These are phyloP conservation scores for Saccharum spontaneum DNA, from an alignment of 176 grass and related monocot genomes.

Conservation along the genomic window DNA sequence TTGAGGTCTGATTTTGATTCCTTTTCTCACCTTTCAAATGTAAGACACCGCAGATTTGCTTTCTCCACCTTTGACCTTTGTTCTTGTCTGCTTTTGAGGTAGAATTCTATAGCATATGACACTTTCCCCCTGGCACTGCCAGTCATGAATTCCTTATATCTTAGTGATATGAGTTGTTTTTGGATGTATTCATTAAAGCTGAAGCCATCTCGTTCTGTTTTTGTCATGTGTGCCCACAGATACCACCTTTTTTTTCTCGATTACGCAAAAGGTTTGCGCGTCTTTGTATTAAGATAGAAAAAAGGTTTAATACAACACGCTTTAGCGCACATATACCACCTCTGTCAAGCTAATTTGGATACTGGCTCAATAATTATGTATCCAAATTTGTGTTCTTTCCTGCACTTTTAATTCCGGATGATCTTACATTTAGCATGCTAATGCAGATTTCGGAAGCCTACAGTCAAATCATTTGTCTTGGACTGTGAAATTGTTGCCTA, in stretches of 20 bases:
- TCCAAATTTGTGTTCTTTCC: background rate
- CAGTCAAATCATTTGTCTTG: slow-evolving; percentile 47
- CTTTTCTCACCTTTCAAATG: background rate
- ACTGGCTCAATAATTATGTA: background rate
- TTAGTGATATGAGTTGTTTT: background rate
- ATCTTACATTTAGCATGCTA: slow-evolving; percentile 38
- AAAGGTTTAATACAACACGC: too few relatives aligned
- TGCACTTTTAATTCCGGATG: background rate
- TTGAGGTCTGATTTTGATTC: background rate
- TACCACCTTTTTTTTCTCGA: too few relatives aligned
- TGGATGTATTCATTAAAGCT: background rate
- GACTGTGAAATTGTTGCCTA: background rate
- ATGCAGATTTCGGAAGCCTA: slow-evolving; percentile 84
- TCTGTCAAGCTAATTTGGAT: slow-evolving; percentile 10
- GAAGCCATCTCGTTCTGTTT: background rate
- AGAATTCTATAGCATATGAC: background rate
- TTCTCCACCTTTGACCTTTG: background rate
- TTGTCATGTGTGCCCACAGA: background rate
- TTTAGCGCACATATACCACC: background rate
- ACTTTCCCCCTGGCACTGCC: background rate
- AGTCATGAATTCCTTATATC: slow-evolving; percentile 3
- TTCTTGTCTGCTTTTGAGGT: background rate
- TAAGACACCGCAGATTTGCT: background rate
- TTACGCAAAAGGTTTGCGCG: too few relatives aligned
- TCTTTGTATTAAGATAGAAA: too few relatives aligned